These are phyloP conservation scores for Hypoxylon sp. DNA, from an alignment of 2,329 filamentous ascomycete genomes.

Conservation along the genomic window DNA sequence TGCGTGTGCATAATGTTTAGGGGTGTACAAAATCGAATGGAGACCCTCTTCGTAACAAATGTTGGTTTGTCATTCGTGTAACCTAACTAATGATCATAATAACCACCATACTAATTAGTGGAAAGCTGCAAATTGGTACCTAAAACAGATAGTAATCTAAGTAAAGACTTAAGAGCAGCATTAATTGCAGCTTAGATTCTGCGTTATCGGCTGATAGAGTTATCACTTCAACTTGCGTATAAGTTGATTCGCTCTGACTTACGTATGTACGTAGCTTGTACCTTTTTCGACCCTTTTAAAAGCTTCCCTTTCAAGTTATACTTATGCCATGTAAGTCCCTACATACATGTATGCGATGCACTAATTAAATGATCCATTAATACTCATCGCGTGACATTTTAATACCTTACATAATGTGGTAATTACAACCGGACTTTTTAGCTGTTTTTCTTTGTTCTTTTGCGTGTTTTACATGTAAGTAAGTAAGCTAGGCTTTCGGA, in stretches of 20 bases:
- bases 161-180: constrained; percentile 5
- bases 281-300: constrained; percentile 7
- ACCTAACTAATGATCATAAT: constrained; percentile 30
- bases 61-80: constrained; percentile 35
- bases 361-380: constrained; percentile 9
- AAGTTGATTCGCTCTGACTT: constrained; percentile 10
- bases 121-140: constrained; percentile 34
- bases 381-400: no score
- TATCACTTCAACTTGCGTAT: constrained; percentile 15
- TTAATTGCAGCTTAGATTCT: constrained; percentile 33
- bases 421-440: constrained; percentile 25
- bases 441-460: constrained; percentile 17
- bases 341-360: constrained; percentile 14
- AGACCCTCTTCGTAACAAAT: constrained; percentile 27
- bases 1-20: constrained; percentile 10
- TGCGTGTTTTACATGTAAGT: constrained; percentile 8
- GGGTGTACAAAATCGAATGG: constrained; percentile 14
- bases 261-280: constrained; percentile 10
- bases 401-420: constrained; percentile 15
- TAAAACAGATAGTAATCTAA: constrained; percentile 21
- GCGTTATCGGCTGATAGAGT: constrained; percentile 31
- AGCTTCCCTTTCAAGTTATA: constrained; percentile 31
- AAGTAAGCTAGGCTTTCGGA: constrained; percentile 8
- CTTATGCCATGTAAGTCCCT: constrained; percentile 25
- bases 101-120: constrained; percentile 13